phyloP scores from a whole-genome alignment of 148 eudicot species.

The Pouteria glomerata region DNA sequence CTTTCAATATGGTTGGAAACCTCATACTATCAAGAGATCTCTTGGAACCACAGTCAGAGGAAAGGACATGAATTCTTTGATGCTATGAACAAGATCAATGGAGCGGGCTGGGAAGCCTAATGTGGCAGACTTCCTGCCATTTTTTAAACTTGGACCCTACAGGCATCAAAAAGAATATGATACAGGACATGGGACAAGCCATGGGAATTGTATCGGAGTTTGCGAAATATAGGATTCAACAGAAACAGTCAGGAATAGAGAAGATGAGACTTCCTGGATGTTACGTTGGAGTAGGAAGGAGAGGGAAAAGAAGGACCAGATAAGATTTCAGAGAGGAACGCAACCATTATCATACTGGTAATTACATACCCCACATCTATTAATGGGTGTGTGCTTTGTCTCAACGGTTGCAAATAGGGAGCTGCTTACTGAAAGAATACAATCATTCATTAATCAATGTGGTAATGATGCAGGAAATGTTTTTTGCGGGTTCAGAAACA shows the following conservation, averaged over 20 bases:
- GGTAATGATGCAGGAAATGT: conserved; percentile 2
- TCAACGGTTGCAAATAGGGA: neutral
- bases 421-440: neutral
- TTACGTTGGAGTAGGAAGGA: conserved; percentile 10
- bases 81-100: conserved; percentile 8
- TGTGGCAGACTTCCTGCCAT: conserved; percentile 12
- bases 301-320: conserved; percentile 15
- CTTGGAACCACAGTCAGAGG: conserved; percentile 10
- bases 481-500: conserved; percentile 1
- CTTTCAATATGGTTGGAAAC: conserved; percentile 36
- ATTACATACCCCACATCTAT: no score
- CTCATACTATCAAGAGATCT: conserved; percentile 33
- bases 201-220: neutral
- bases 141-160: conserved; percentile 11
- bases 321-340: conserved; percentile 1
- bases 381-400: no score
- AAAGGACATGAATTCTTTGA: conserved; percentile 12
- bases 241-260: conserved; percentile 1
- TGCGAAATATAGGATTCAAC: conserved; percentile 11
- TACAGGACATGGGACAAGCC: neutral
- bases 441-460: neutral
- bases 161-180: conserved; percentile 10
- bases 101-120: conserved; percentile 11
- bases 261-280: conserved; percentile 8
- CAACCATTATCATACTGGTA: conserved; percentile 12